A percentile compares a stretch with the other conserved stretches of the same genome.
Evolutionary conservation across 2,329 filamentous ascomycete species (phyloP).

Genomic region (Neofusicoccum ribis): DNA sequence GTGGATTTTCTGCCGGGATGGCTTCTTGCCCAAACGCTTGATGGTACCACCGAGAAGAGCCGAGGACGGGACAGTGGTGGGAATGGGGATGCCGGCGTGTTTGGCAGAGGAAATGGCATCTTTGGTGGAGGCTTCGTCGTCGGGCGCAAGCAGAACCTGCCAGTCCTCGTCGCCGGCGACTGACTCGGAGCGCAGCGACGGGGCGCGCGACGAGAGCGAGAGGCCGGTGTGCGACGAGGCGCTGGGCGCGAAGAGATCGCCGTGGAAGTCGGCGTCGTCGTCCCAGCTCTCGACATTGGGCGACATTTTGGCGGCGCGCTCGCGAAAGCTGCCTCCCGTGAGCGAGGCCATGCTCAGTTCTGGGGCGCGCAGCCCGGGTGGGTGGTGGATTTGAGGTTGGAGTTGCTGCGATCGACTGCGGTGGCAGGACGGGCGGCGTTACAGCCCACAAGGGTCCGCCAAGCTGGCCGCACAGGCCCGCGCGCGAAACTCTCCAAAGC

Average conservation of each 20-base stretch:
- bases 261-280: constrained; percentile 52
- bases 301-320: constrained; percentile 45
- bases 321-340: constrained; percentile 38
- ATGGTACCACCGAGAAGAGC: constrained; percentile 91
- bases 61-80: constrained; percentile 80
- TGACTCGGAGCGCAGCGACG: constrained; percentile 79
- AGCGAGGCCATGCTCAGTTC: constrained; percentile 31
- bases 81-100: constrained; percentile 87
- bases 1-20: constrained; percentile 44
- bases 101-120: constrained; percentile 87
- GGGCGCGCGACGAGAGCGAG: constrained; percentile 74
- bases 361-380: constrained; percentile 22
- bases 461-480: neutral
- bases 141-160: constrained; percentile 79
- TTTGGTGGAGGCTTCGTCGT: constrained; percentile 79
- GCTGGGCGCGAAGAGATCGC: constrained; percentile 73
- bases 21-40: constrained; percentile 72
- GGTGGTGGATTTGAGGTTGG: constrained; percentile 22
- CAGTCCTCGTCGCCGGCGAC: constrained; percentile 78
- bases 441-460: neutral
- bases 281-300: constrained; percentile 69
- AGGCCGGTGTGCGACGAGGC: constrained; percentile 54
- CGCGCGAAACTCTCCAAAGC: neutral
- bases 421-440: constrained; percentile 4
- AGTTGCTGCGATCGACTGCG: constrained; percentile 22